Conservation (phyloP, 139 green algal species). For the Closterium sp. region DNA sequence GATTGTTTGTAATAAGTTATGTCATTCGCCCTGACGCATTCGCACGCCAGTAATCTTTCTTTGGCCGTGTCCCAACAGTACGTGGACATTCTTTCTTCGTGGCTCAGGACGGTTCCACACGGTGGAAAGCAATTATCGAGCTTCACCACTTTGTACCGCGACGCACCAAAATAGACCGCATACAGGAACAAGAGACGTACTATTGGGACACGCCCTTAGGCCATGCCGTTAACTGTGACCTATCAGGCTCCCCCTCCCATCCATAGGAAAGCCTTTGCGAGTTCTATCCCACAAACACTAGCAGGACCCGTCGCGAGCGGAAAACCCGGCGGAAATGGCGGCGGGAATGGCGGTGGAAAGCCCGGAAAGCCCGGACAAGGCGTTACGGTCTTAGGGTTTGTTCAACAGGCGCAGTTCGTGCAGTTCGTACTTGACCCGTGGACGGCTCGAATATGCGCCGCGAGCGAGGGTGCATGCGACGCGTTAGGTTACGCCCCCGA, state of each 20-base stretch:
- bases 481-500: background rate
- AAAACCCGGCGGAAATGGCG: background rate
- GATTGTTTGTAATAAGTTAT: too few species aligned
- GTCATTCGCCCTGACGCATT: too few species aligned
- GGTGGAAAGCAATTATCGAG: too few species aligned
- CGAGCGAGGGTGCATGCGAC: background rate
- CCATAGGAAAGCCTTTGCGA: background rate
- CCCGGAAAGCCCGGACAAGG: background rate
- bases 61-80: too few species aligned
- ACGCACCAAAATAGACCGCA: too few species aligned
- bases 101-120: too few species aligned
- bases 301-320: background rate
- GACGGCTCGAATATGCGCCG: background rate
- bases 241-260: background rate
- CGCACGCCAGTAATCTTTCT: too few species aligned
- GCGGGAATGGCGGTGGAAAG: background rate
- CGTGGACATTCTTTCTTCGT: too few species aligned
- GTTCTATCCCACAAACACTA: background rate
- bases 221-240: background rate
- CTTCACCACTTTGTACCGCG: too few species aligned
- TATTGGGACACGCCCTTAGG: background rate
- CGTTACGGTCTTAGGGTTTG: background rate
- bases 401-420: background rate
- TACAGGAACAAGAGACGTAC: too few species aligned
- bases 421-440: slow-evolving; percentile 5